Conservation (phyloP, 31 red algal species). For the Porphyra umbilicalis region DNA sequence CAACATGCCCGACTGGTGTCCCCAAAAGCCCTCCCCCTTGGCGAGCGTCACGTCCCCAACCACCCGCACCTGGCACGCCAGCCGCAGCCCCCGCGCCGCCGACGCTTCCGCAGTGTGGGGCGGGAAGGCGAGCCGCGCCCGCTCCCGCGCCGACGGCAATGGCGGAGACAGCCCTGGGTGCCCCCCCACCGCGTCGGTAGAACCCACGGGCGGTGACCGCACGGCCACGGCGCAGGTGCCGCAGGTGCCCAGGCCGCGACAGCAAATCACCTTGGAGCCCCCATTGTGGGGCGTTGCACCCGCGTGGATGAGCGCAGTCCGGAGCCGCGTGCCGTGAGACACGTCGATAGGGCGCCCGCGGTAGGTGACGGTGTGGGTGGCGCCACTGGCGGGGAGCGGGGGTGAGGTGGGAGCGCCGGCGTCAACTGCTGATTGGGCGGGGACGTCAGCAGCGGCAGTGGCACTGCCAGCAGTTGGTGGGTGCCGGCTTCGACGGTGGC, state of each 20-base stretch:
- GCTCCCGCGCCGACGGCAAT: conserved; percentile 11
- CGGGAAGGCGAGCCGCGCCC: conserved; percentile 17
- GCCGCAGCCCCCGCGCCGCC: conserved; percentile 8
- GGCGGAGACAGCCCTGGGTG: conserved; percentile 3
- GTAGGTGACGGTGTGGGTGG: conserved; percentile 14
- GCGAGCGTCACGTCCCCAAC: conserved; percentile 11
- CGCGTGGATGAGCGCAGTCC: conserved; percentile 15
- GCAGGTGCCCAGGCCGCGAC: conserved; percentile 38
- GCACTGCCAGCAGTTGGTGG: no score
- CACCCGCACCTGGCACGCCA: conserved; percentile 36
- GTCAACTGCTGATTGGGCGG: no score
- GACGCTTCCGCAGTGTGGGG: conserved; percentile 14
- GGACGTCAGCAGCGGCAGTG: no score
- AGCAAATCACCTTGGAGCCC: conserved; percentile 19
- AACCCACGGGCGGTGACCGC: not conserved
- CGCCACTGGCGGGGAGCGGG: not conserved
- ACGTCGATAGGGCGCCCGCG: conserved; percentile 16
- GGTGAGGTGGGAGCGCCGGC: not conserved
- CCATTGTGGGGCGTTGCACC: conserved; percentile 28
- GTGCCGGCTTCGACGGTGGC: no score
- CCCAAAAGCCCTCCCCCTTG: conserved; percentile 46
- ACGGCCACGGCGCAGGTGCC: conserved; percentile 40
- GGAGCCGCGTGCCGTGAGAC: conserved; percentile 5
- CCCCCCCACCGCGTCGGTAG: not conserved
- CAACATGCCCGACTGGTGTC: conserved; percentile 3